These are phyloP conservation scores for Zymoseptoria pseudotritici DNA, from an alignment of 2,329 filamentous ascomycete genomes.

Conservation along the genomic window DNA sequence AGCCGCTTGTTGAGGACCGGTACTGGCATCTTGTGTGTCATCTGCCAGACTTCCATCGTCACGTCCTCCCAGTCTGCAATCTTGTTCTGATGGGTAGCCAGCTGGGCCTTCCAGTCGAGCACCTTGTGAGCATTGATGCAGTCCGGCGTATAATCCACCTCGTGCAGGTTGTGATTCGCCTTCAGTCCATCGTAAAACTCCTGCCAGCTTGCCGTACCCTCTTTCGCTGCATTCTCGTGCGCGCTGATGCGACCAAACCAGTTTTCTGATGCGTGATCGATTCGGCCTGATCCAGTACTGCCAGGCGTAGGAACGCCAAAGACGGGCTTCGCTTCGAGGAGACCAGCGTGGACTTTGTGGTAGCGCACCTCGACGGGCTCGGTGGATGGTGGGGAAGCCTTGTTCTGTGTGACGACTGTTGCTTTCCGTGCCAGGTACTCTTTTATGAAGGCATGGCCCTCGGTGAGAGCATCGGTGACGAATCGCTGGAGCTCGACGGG, in stretches of 20 bases:
- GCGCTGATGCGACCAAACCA: slow-evolving; percentile 60
- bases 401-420: slow-evolving; percentile 43
- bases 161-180: slow-evolving; percentile 49
- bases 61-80: slow-evolving; percentile 28
- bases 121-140: slow-evolving; percentile 44
- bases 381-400: slow-evolving; percentile 43
- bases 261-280: slow-evolving; percentile 38
- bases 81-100: not conserved
- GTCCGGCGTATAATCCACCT: slow-evolving; percentile 52
- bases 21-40: slow-evolving; percentile 55
- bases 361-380: slow-evolving; percentile 49
- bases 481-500: slow-evolving; percentile 44
- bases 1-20: slow-evolving; percentile 53
- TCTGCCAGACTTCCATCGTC: slow-evolving; percentile 50
- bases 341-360: slow-evolving; percentile 41
- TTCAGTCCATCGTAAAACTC: slow-evolving; percentile 58
- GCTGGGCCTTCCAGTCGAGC: slow-evolving; percentile 33
- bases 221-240: slow-evolving; percentile 47
- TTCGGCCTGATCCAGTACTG: slow-evolving; percentile 11
- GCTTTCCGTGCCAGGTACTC: slow-evolving; percentile 48
- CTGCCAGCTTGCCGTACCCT: slow-evolving; percentile 53
- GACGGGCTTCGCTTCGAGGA: slow-evolving; percentile 29
- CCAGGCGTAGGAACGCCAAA: not conserved
- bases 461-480: slow-evolving; percentile 47
- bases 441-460: slow-evolving; percentile 54